phyloP scores from a whole-genome alignment of 2,329 filamentous ascomycete species.

The Dactylonectria estremocensis region DNA sequence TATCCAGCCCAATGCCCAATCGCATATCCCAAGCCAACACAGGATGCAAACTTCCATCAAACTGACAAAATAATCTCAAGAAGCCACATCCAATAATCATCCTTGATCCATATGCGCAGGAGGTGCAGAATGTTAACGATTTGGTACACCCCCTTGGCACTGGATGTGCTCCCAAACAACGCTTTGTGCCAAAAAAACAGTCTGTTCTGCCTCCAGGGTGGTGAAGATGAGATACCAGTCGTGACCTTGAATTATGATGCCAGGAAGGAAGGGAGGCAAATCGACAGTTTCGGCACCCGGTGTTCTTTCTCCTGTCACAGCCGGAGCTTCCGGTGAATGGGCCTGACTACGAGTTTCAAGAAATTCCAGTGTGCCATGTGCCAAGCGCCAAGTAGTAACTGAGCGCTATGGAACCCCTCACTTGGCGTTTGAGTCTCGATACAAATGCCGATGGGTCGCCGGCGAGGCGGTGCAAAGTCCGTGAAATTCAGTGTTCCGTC shows the following conservation, averaged over 20 bases:
- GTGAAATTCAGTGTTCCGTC: slow-evolving; percentile 10
- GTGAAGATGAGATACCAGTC: slow-evolving; percentile 28
- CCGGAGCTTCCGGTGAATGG: background rate
- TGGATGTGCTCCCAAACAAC: slow-evolving; percentile 14
- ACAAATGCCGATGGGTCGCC: slow-evolving; percentile 18
- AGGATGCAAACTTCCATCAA: background rate
- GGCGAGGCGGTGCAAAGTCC: slow-evolving; percentile 13
- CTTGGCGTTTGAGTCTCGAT: slow-evolving; percentile 26
- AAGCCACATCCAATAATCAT: slow-evolving; percentile 24
- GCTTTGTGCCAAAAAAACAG: slow-evolving; percentile 25
- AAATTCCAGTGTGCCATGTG: slow-evolving; percentile 24
- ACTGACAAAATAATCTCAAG: slow-evolving; percentile 1
- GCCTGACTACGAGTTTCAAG: slow-evolving; percentile 3
- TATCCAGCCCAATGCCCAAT: no score
- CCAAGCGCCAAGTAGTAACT: slow-evolving; percentile 23
- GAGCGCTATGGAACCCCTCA: slow-evolving; percentile 22
- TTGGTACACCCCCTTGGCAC: slow-evolving; percentile 21
- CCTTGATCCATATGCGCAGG: slow-evolving; percentile 9
- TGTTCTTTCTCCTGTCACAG: background rate
- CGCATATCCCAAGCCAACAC: no score
- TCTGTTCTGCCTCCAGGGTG: slow-evolving; percentile 14
- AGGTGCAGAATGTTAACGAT: slow-evolving; percentile 21
- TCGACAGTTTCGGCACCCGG: background rate
- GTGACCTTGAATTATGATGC: slow-evolving; percentile 19
- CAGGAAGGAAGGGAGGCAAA: slow-evolving; percentile 12